phyloP scores from a whole-genome alignment of 2,329 filamentous ascomycete species.

The Ophiostoma quercus region DNA sequence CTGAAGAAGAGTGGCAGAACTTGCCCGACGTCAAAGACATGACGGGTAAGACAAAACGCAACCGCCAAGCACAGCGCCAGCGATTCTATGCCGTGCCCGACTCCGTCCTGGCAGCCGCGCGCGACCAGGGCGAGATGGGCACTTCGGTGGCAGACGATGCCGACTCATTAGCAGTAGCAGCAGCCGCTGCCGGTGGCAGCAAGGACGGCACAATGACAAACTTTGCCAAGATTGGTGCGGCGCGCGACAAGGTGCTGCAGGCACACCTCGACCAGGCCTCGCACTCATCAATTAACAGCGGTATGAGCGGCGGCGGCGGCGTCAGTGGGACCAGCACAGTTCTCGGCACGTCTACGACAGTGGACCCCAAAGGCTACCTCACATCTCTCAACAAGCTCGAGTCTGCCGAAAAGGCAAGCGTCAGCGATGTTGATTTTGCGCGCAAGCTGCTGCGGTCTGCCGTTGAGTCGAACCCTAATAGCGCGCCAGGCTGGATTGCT shows the following conservation, averaged over 20 bases:
- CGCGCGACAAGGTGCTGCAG: slow-evolving; percentile 90
- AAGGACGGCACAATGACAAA: slow-evolving; percentile 92
- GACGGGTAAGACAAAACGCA: slow-evolving; percentile 86
- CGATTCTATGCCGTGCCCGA: slow-evolving; percentile 95
- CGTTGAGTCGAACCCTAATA: slow-evolving; percentile 92
- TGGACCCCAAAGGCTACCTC: slow-evolving; percentile 93
- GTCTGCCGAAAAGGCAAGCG: slow-evolving; percentile 72
- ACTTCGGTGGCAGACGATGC: slow-evolving; percentile 83
- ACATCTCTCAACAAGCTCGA: slow-evolving; percentile 83
- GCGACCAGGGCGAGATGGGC: slow-evolving; percentile 73
- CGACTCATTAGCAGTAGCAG: slow-evolving; percentile 36
- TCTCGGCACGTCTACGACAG: slow-evolving; percentile 77
- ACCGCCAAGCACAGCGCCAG: slow-evolving; percentile 74
- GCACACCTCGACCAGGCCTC: slow-evolving; percentile 68
- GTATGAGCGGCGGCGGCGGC: not conserved
- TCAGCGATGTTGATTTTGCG: slow-evolving; percentile 93
- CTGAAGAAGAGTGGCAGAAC: slow-evolving; percentile 94
- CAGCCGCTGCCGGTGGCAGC: slow-evolving; percentile 34
- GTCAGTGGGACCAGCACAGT: slow-evolving; percentile 58
- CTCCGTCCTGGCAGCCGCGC: slow-evolving; percentile 82
- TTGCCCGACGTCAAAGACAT: slow-evolving; percentile 94
- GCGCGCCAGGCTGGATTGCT: slow-evolving; percentile 93
- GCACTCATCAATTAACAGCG: slow-evolving; percentile 55
- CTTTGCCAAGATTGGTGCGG: slow-evolving; percentile 94
- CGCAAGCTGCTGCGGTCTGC: slow-evolving; percentile 91